A percentile compares a stretch with the other conserved stretches of the same genome.
phyloP scores from a whole-genome alignment of 2,329 filamentous ascomycete genomes.

The Epichloe gansuensis region DNA sequence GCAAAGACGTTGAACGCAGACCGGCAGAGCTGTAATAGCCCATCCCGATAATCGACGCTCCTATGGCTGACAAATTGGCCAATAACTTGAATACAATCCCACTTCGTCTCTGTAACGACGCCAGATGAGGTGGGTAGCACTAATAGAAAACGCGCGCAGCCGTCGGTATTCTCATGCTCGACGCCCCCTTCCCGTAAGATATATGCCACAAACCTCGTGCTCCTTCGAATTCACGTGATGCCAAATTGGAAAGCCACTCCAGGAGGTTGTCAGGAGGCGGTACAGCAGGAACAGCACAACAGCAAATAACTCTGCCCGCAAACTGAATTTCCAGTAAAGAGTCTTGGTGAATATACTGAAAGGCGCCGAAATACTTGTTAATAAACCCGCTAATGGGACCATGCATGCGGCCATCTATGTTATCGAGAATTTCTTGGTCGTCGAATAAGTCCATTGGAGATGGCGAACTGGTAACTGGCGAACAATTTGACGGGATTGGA shows the following conservation, averaged over 20 bases:
- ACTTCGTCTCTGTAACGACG: constrained; percentile 5
- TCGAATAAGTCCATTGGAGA: not conserved
- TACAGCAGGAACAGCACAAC: not conserved
- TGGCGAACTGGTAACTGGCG: not conserved
- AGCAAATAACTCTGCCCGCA: not conserved
- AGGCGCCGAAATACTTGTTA: constrained; percentile 8
- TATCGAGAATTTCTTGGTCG: not conserved
- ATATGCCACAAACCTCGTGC: not conserved
- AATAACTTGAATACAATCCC: constrained; percentile 10
- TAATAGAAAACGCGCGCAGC: not conserved
- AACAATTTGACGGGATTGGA: not conserved
- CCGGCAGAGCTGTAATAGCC: constrained; percentile 9
- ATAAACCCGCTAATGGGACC: constrained; percentile 10
- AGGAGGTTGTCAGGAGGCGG: constrained; percentile 3
- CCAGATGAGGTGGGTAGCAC: not conserved
- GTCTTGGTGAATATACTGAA: constrained; percentile 7
- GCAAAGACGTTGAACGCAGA: constrained; percentile 17
- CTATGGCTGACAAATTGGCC: constrained; percentile 7
- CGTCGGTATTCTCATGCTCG: not conserved
- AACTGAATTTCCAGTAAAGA: constrained; percentile 4
- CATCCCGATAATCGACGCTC: constrained; percentile 8
- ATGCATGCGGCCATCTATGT: constrained; percentile 6
- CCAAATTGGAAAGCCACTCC: constrained; percentile 9
- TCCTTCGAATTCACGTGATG: constrained; percentile 5
- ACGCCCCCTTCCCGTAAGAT: not conserved